Conservation (phyloP, 1,284 basidiomycete species). For the Psilocybe mexicana region DNA sequence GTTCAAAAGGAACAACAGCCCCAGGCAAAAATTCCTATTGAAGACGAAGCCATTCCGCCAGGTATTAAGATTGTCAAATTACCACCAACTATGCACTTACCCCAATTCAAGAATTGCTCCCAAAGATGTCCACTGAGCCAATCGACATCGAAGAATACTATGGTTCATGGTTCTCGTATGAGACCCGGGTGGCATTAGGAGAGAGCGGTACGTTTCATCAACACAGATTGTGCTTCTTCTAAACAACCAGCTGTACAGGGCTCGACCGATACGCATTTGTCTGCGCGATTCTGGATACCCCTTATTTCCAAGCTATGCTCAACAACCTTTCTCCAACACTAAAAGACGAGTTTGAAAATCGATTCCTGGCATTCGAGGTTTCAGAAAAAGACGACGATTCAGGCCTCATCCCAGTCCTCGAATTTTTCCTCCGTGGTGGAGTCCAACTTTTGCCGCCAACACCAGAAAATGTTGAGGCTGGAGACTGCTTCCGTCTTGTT, state of each 20-base stretch:
- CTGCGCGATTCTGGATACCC: conserved; percentile 3
- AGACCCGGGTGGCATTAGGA: conserved; percentile 6
- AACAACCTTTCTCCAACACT: neutral
- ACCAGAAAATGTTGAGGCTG: conserved; percentile 1
- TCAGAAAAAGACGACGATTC: conserved; percentile 14
- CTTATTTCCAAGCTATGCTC: neutral
- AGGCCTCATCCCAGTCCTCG: conserved; percentile 17
- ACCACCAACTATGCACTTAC: neutral
- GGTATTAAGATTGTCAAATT: no score
- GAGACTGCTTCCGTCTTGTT: conserved; percentile 7
- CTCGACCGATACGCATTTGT: conserved; percentile 10
- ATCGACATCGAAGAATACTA: conserved; percentile 15
- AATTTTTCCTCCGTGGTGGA: conserved; percentile 19
- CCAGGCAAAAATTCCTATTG: no score
- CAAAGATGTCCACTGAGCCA: neutral
- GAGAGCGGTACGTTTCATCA: conserved; percentile 1
- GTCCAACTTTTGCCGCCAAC: conserved; percentile 16
- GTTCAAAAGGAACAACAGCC: no score
- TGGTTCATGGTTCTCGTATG: conserved; percentile 15
- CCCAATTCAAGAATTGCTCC: neutral
- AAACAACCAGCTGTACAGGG: conserved; percentile 1
- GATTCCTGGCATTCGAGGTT: conserved; percentile 11
- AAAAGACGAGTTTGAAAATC: conserved; percentile 11
- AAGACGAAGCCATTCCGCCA: no score
- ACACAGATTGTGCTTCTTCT: neutral